phyloP scores from a whole-genome alignment of 2,329 filamentous ascomycete genomes.

The Verticillium zaregamsianum region DNA sequence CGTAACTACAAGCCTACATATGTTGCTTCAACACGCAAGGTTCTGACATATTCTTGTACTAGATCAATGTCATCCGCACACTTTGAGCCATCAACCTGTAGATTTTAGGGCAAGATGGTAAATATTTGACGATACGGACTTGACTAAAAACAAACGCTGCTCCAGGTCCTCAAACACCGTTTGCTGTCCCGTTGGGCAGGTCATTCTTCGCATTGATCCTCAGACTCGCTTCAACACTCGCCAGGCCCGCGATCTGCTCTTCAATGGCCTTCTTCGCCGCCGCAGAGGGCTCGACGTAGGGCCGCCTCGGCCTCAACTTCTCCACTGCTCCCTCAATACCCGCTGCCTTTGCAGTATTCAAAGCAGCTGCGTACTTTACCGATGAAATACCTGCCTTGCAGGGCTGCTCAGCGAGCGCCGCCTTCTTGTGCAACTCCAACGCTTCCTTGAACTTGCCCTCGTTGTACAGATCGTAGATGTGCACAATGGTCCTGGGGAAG shows the following conservation, averaged over 20 bases:
- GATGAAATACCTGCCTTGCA: conserved; percentile 63
- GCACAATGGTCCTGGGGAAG: conserved; percentile 51
- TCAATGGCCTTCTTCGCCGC: conserved; percentile 38
- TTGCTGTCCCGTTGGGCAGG: background rate
- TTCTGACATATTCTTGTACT: too few species aligned
- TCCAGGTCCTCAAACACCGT: background rate
- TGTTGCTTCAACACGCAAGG: too few species aligned
- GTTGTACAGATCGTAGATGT: conserved; percentile 58
- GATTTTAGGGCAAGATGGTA: too few species aligned
- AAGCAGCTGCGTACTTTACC: conserved; percentile 64
- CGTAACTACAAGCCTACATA: too few species aligned
- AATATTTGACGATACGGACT: too few species aligned
- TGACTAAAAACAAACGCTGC: too few species aligned
- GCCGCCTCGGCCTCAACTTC: conserved; percentile 54
- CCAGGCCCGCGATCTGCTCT: conserved; percentile 35
- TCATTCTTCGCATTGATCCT: background rate
- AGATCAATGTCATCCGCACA: too few species aligned
- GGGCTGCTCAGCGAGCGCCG: conserved; percentile 61
- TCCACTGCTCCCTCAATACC: conserved; percentile 56
- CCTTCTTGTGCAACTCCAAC: conserved; percentile 53
- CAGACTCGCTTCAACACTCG: conserved; percentile 34
- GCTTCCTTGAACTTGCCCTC: conserved; percentile 55
- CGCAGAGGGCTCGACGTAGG: conserved; percentile 49
- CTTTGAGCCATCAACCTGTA: too few species aligned
- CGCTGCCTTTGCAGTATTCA: conserved; percentile 54